Evolutionary conservation across 1,139 yeast species (phyloP).

Genomic region (Saccharomyces pastorianus): DNA sequence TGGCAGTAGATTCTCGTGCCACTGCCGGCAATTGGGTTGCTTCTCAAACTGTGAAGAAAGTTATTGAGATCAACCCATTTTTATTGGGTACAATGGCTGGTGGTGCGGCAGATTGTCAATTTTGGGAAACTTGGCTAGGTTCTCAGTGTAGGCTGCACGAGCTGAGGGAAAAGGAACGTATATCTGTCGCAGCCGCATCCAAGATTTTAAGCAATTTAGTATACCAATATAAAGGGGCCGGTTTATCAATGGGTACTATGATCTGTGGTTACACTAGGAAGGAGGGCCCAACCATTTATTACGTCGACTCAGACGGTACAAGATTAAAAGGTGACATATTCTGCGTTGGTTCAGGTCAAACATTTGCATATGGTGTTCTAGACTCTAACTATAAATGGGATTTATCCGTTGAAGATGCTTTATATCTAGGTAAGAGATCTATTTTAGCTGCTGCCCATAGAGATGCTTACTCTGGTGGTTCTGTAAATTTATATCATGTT

Average conservation of each 20-base stretch:
- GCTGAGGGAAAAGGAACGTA: conserved; percentile 86
- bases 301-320: conserved; percentile 96
- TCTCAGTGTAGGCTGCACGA: conserved; percentile 94
- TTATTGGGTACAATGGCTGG: conserved; percentile 98
- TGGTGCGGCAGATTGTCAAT: conserved; percentile 99
- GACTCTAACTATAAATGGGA: conserved; percentile 92
- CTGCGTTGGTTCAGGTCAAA: conserved; percentile 98
- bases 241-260: conserved; percentile 99
- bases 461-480: conserved; percentile 98
- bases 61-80: conserved; percentile 91
- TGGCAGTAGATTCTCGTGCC: conserved; percentile 96
- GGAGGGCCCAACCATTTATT: conserved; percentile 91
- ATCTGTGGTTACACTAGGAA: conserved; percentile 92
- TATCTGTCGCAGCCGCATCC: conserved; percentile 94
- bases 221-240: conserved; percentile 93
- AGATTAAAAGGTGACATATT: conserved; percentile 90
- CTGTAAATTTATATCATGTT: conserved; percentile 85
- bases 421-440: conserved; percentile 88
- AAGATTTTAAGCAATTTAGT: conserved; percentile 87
- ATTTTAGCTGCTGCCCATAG: conserved; percentile 97
- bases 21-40: conserved; percentile 99
- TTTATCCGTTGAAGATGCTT: conserved; percentile 81
- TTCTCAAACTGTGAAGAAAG: conserved; percentile 95
- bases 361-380: conserved; percentile 98
- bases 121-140: conserved; percentile 98